Base-by-base conservation (phyloP, 2,329 filamentous ascomycete species). In the Aureobasidium sp. region DNA sequence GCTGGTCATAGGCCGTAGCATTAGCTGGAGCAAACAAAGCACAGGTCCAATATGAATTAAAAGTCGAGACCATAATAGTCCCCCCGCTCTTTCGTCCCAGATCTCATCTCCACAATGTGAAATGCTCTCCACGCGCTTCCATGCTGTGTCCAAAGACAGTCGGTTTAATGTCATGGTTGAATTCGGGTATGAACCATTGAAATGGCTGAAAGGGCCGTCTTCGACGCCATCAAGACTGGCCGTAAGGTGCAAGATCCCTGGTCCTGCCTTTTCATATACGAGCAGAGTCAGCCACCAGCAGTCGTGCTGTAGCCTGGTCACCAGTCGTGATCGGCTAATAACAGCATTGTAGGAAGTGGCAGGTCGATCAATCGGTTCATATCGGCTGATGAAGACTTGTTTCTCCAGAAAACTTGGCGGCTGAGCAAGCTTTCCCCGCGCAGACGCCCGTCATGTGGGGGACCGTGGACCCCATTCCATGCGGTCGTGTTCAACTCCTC, bases 301-400 rank as follows among this genome's bases (percentile, higher is more conserved):
- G 17, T 38, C 45, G 45, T 49, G 45, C 45, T 34, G 45, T 14
- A 47, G 19, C 19, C 42, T 35, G 42, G 44, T 48, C 30, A 48
- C 44, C 44, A 35, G 44, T 35, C 32, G 11, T 35, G 32, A 17
- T 49, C 45, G 45, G 45, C 24, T 49, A 49, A 49, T 48, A 27
- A 48, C 44, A n/a, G 30, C 27, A 5, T 25, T 37, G 29, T 22
- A 45, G 30, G 24, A 19, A 19, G 16, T 29, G 27, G 24, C 12
- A 48, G 21, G 44, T 37, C 32, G 32, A 48, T 48, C 44, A 8
- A 22, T 49, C 45, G 45, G 45, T 19, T 19, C n/a, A n/a, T 30
- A n/a, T 49, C 45, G 45, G 45, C 45, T 49, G 44, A 48, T 37
- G 34, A 29, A 29, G 45, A 30, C 14, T 16, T 30, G 6, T 29